A percentile compares a stretch with the other conserved stretches of the same genome.
Conservation (phyloP, 176 grass and related monocot species). For the Poa pratensis region DNA sequence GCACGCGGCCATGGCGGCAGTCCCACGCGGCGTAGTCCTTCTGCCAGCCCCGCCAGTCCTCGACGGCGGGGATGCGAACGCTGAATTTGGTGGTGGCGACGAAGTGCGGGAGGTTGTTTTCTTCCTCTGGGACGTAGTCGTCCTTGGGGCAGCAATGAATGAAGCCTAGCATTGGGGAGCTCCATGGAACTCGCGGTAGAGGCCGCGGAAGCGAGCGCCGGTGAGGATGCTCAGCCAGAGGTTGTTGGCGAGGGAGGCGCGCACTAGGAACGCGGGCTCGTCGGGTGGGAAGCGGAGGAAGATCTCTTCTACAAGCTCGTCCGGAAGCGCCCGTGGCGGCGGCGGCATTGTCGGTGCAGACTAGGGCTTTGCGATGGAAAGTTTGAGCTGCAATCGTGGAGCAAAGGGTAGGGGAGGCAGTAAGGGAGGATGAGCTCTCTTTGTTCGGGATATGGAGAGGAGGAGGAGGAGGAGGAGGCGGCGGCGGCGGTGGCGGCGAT, state of each 20-base stretch:
- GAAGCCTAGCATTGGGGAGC: not conserved
- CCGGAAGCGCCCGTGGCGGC: too few relatives aligned
- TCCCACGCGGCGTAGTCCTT: constrained; percentile 53
- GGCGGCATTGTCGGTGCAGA: not conserved
- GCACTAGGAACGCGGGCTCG: too few relatives aligned
- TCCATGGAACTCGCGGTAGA: not conserved
- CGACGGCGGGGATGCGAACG: not conserved
- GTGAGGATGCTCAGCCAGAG: too few relatives aligned
- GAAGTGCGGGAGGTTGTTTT: not conserved
- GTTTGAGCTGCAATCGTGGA: too few relatives aligned
- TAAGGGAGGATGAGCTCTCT: not conserved
- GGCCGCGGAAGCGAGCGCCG: too few relatives aligned
- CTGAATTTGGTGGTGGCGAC: not conserved
- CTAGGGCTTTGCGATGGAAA: too few relatives aligned
- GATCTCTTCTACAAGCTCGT: too few relatives aligned
- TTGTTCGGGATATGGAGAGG: not conserved
- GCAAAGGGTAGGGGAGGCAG: not conserved
- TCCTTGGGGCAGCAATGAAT: not conserved
- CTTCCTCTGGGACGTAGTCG: too few relatives aligned
- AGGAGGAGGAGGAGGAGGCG: not conserved
- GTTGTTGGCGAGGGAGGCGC: too few relatives aligned
- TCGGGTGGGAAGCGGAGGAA: too few relatives aligned
- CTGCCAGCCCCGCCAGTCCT: not conserved
- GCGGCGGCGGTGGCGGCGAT: not conserved
- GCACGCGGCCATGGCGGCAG: constrained; percentile 51